These are phyloP conservation scores for Pythium sukuiense DNA, from an alignment of 352 stramenopile genomes.

Conservation along the genomic window DNA sequence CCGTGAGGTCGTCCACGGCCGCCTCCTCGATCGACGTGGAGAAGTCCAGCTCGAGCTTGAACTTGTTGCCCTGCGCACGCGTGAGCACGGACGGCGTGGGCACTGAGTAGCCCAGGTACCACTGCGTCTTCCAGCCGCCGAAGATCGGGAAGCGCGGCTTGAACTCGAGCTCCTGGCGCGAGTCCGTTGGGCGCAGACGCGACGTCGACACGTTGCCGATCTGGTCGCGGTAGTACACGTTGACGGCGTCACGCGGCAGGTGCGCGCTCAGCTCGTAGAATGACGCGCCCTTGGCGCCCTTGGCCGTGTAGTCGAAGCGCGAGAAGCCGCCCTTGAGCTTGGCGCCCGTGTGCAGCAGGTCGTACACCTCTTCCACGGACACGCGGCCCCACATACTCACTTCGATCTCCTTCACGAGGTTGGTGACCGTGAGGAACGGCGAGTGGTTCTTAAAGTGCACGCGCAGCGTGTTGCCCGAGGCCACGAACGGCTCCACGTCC, in stretches of 20 bases:
- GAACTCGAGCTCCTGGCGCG: constrained; percentile 74
- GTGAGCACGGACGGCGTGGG: constrained; percentile 78
- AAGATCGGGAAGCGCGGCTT: constrained; percentile 88
- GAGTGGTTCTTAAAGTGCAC: constrained; percentile 89
- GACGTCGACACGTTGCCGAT: constrained; percentile 91
- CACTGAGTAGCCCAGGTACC: constrained; percentile 87
- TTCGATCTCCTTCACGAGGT: constrained; percentile 85
- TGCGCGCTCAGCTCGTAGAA: constrained; percentile 74
- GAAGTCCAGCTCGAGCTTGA: constrained; percentile 86
- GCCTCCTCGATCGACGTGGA: constrained; percentile 79
- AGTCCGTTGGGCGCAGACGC: constrained; percentile 47
- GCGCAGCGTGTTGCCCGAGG: constrained; percentile 35
- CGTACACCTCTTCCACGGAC: constrained; percentile 87
- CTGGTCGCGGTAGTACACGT: constrained; percentile 91
- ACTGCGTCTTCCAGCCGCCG: constrained; percentile 89
- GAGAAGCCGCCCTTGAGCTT: constrained; percentile 86
- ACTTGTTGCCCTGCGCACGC: constrained; percentile 56
- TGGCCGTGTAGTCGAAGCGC: constrained; percentile 79
- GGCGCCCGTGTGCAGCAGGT: constrained; percentile 83
- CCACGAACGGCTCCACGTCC: constrained; percentile 50
- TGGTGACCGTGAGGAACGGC: constrained; percentile 85
- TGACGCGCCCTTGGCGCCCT: constrained; percentile 63
- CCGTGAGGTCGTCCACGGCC: constrained; percentile 79
- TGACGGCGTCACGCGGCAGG: constrained; percentile 75
- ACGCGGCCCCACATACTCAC: constrained; percentile 90